phyloP scores from a whole-genome alignment of 495 filamentous ascomycete genomes.

The Staphylotrichum tortipilum region DNA sequence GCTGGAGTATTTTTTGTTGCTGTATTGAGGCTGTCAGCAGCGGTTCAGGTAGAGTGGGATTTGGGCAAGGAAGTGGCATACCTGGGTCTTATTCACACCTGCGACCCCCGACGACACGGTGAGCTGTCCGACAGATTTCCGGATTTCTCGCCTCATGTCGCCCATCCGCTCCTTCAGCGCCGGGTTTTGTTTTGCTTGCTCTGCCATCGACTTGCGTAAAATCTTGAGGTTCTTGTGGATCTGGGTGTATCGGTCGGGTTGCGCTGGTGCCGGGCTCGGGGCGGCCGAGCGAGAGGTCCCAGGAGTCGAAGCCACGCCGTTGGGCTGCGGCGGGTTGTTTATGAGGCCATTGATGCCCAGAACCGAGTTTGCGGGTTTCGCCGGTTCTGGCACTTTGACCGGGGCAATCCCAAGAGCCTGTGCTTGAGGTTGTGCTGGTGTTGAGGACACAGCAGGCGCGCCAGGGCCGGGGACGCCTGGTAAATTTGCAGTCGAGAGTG shows the following conservation, averaged over 20 bases:
- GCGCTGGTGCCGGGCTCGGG: not conserved
- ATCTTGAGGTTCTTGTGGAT: slow-evolving; percentile 68
- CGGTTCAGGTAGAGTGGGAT: too few species aligned
- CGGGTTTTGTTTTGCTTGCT: slow-evolving; percentile 38
- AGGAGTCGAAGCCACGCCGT: slow-evolving; percentile 2
- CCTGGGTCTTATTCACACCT: slow-evolving; percentile 51
- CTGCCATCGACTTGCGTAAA: slow-evolving; percentile 49
- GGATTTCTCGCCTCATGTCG: slow-evolving; percentile 64
- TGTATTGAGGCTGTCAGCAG: slow-evolving; percentile 6
- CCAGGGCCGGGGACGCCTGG: not conserved
- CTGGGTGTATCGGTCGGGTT: slow-evolving; percentile 48
- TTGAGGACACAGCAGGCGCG: not conserved
- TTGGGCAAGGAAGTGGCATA: slow-evolving; percentile 24
- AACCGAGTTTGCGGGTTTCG: not conserved
- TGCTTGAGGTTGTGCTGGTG: not conserved
- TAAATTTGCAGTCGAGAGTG: not conserved
- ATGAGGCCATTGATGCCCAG: not conserved
- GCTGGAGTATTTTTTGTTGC: slow-evolving; percentile 36
- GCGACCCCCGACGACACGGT: slow-evolving; percentile 42
- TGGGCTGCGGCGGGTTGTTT: not conserved
- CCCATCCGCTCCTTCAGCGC: slow-evolving; percentile 58
- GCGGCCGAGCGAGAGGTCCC: not conserved
- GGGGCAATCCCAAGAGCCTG: not conserved
- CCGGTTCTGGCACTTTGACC: not conserved
- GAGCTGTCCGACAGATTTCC: slow-evolving; percentile 65